These are phyloP conservation scores for Linderina pennispora DNA, from an alignment of 192 early-diverging fungal genomes.

Conservation along the genomic window DNA sequence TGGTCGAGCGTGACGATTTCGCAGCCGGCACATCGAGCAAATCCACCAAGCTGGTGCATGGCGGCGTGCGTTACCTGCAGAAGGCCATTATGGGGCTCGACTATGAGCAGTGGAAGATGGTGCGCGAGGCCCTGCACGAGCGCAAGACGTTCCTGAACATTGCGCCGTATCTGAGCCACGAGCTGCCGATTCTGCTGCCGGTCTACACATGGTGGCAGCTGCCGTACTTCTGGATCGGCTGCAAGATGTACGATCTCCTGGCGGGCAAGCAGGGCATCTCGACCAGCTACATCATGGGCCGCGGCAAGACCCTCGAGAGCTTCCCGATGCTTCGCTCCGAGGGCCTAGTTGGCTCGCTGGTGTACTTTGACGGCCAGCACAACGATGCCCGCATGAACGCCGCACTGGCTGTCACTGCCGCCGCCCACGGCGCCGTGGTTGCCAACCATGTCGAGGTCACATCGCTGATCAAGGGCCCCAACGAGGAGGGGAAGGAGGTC, in stretches of 20 bases:
- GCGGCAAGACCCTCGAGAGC: constrained; percentile 80
- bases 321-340: constrained; percentile 95
- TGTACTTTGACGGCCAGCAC: constrained; percentile 97
- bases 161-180: constrained; percentile 90
- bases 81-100: constrained; percentile 94
- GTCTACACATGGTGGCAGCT: constrained; percentile 96
- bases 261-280: constrained; percentile 80
- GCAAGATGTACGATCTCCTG: constrained; percentile 87
- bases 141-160: constrained; percentile 89
- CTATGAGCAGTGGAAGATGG: constrained; percentile 95
- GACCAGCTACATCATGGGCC: constrained; percentile 77
- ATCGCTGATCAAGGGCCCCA: constrained; percentile 63
- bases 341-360: constrained; percentile 83
- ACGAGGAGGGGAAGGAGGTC: constrained; percentile 40
- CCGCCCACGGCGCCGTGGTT: constrained; percentile 82
- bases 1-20: constrained; percentile 97
- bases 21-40: constrained; percentile 84
- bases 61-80: constrained; percentile 94
- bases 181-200: constrained; percentile 93
- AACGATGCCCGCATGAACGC: constrained; percentile 98
- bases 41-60: constrained; percentile 95
- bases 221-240: constrained; percentile 93
- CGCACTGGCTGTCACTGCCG: constrained; percentile 84
- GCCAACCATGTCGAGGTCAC: constrained; percentile 92
- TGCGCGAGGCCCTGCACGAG: constrained; percentile 92